These are phyloP conservation scores for Gyrodon lividus DNA, from an alignment of 768 basidiomycete species.

Conservation along the genomic window DNA sequence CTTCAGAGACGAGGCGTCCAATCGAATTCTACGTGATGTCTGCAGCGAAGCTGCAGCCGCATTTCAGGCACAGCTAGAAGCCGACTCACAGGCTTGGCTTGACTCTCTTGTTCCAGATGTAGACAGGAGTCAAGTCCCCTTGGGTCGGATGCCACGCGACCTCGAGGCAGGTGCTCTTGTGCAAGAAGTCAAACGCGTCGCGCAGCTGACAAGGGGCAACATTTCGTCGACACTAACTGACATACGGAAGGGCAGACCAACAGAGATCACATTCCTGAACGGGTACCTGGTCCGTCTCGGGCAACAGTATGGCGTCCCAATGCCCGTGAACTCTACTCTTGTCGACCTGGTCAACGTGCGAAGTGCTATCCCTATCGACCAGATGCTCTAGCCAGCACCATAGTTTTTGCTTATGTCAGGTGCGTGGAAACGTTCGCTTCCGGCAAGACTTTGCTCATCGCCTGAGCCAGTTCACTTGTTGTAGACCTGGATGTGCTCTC, in stretches of 20 bases:
- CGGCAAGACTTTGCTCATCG: slow-evolving; percentile 2
- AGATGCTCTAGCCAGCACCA: slow-evolving; percentile 22
- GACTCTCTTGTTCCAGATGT: slow-evolving; percentile 22
- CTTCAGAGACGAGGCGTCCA: slow-evolving; percentile 44
- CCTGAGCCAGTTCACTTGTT: background rate
- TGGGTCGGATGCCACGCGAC: slow-evolving; percentile 44
- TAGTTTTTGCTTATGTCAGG: slow-evolving; percentile 1
- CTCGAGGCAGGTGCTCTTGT: slow-evolving; percentile 48
- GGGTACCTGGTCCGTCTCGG: slow-evolving; percentile 77
- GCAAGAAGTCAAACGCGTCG: slow-evolving; percentile 58
- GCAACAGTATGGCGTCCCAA: slow-evolving; percentile 49
- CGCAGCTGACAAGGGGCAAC: slow-evolving; percentile 58
- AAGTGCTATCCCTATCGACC: slow-evolving; percentile 52
- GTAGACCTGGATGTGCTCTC: too few relatives aligned
- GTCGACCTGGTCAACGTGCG: slow-evolving; percentile 61
- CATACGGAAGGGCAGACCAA: slow-evolving; percentile 54
- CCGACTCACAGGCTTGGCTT: slow-evolving; percentile 34
- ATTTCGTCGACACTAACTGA: slow-evolving; percentile 83
- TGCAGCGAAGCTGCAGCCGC: slow-evolving; percentile 69
- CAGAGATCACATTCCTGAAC: slow-evolving; percentile 82
- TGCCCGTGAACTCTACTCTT: slow-evolving; percentile 57
- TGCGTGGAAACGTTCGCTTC: slow-evolving; percentile 3
- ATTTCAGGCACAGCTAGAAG: slow-evolving; percentile 51
- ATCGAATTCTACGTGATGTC: slow-evolving; percentile 48
- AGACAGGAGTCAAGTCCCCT: slow-evolving; percentile 24